Evolutionary conservation across 2,329 filamentous ascomycete species (phyloP), one percentile per base, ranked within the genome.

Genomic region (Seiridium unicorne): DNA sequence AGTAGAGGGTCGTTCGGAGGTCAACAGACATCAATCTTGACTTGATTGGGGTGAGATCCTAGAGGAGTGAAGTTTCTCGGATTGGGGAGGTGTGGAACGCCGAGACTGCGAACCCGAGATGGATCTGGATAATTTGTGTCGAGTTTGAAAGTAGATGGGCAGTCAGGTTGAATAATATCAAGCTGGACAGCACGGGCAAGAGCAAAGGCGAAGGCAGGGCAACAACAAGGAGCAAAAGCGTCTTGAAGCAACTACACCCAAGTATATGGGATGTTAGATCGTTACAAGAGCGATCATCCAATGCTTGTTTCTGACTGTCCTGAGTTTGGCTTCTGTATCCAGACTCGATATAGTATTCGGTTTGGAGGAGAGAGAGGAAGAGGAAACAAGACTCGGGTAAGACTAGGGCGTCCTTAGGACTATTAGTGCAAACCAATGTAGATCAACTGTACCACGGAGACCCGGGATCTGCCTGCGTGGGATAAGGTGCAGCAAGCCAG

Each of bases 21-120:
- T 84, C 81, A 82, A 83, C 79, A 81, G 82, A 84, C 82, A 84
- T 84, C 81, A 84, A 83, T 80, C 68, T 81, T 70, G 78, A 73
- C 66, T 75, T 72, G 58, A 60, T 58, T 61, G 65, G 61, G 63
- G 64, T 57, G 57, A 60, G 62, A 9, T 59, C 64, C 63, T 65
- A 65, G 32, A 48, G 42, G 18, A 26, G 18, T 26, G 18, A 26
- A 26, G 18, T 26, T 26, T 26, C 18, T 26, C 10, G 9, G 26
- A 57, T 66, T n/a, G 31, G 26, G 8, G 10, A 36, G 26, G 32
- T 48, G 31, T 11, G 48, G 34, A 36, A 40, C 18, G 18, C 18
- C 18, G 18, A 26, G 18, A 26, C 18, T 26, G 18, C 18, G 18
- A 26, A 26, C 18, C 18, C 18, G 18, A 42, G 38, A 42, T 2